Base-by-base conservation (phyloP, 352 stramenopile genomes). In the Phytopythium delawarense region DNA sequence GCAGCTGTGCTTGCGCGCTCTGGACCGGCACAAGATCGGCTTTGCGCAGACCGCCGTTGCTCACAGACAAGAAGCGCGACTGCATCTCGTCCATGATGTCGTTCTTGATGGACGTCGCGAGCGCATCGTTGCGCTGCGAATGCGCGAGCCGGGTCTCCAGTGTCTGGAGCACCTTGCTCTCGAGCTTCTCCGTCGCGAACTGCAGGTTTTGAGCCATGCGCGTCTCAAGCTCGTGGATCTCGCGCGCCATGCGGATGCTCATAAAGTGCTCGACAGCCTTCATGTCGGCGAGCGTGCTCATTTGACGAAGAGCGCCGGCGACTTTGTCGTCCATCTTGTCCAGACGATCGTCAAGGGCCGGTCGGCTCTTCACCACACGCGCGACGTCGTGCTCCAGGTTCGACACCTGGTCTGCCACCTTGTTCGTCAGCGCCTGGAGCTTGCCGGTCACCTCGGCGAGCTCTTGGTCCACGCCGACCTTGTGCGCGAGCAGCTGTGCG, bases 211-310 rank as follows among this genome's bases (percentile, higher is more conserved):
- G 74, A 1, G 63, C 71, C 32, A 88, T 59, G 1, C 85, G 81
- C 12, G 79, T 78, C 49, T 94, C 85, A 34, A 91, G 75, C n/a
- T 89, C 81, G 48, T 84, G 76, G 53, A 92, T 77, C 46, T 89
- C 82, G 44, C 83, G 84, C 7, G 81, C 74, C 1, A 94, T 68
- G 7, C 76, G 76, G 44, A 90, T 81, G 45, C 82, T 79, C 16
- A 94, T 28, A 28, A 84, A 58, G 48, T 89, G 82, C 49, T 91
- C 79, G 11, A 94, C 76, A 2, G 75, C 71, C 61, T 88, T 89
- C 28, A 82, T 73, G 57, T 94, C 85, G 7, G 81, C 66, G 6
- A 81, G 72, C 44, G 67, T 74, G 25, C 73, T 65, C 46, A 80
- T 74, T 34, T 87, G 77, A 4, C 78, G 78, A 51, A 89, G 70